A percentile compares a stretch with the other conserved stretches of the same genome.
Evolutionary conservation across 371 early-diverging fungal species (phyloP).

Genomic region (Actinomortierella wolfii): DNA sequence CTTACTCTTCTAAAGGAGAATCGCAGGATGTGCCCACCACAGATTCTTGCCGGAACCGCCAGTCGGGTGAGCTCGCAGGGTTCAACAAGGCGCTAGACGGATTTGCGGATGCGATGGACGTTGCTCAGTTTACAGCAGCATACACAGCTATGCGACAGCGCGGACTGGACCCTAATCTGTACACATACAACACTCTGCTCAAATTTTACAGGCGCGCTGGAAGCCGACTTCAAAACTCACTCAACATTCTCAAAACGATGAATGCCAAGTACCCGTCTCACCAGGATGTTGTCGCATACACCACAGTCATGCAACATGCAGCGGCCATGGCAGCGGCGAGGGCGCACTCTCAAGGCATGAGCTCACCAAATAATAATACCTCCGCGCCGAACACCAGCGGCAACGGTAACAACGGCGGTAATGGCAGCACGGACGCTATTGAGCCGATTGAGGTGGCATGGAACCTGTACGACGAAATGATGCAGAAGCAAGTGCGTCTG

Average conservation of each 20-base stretch:
- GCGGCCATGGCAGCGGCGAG: constrained; percentile 7
- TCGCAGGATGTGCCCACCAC: too few species aligned
- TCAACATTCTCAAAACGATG: constrained; percentile 26
- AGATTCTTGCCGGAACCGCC: too few species aligned
- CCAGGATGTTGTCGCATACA: constrained; percentile 26
- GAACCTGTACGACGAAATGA: constrained; percentile 35
- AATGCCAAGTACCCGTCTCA: constrained; percentile 1
- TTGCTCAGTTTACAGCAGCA: constrained; percentile 5
- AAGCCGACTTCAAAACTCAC: constrained; percentile 12
- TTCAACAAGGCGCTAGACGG: constrained; percentile 30
- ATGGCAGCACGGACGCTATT: too few species aligned
- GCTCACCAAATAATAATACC: too few species aligned
- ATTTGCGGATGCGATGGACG: constrained; percentile 12
- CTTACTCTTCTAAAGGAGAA: too few species aligned
- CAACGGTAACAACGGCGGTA: too few species aligned
- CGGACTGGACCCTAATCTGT: constrained; percentile 23
- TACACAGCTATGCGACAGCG: constrained; percentile 6
- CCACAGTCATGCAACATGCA: constrained; percentile 22
- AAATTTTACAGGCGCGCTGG: constrained; percentile 4
- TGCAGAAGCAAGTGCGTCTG: constrained; percentile 10
- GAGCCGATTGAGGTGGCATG: constrained; percentile 19
- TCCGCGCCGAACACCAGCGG: too few species aligned
- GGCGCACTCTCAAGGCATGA: too few species aligned
- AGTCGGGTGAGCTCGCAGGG: too few species aligned
- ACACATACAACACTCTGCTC: constrained; percentile 26